Evolutionary conservation across 78 protist genomes (phyloP).

Genomic region (Dictyostelium capitatum): DNA sequence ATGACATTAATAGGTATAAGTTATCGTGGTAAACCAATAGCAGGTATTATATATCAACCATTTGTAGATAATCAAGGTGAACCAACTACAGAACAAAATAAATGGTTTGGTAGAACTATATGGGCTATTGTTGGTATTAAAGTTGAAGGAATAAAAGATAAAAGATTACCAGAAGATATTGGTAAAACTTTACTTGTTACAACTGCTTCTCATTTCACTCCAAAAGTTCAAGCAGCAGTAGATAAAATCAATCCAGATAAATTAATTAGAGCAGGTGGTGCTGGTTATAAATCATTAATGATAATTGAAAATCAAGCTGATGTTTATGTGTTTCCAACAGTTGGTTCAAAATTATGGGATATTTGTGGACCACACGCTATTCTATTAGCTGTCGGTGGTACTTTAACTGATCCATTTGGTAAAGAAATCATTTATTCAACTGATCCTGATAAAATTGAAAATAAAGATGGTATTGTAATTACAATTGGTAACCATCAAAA

Average conservation of each 20-base stretch:
- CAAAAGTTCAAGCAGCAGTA: conserved; percentile 27
- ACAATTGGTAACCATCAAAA: conserved; percentile 52
- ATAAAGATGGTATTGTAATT: conserved; percentile 62
- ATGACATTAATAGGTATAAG: conserved; percentile 81
- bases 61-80: conserved; percentile 50
- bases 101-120: conserved; percentile 54
- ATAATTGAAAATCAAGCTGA: conserved; percentile 77
- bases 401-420: conserved; percentile 68
- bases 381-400: conserved; percentile 58
- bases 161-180: conserved; percentile 52
- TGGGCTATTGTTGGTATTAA: conserved; percentile 58
- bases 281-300: conserved; percentile 79
- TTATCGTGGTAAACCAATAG: conserved; percentile 52
- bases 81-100: not conserved
- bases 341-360: conserved; percentile 84
- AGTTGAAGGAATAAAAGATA: conserved; percentile 30
- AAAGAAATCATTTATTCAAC: conserved; percentile 39
- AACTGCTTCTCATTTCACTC: conserved; percentile 43
- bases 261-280: conserved; percentile 80
- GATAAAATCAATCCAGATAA: conserved; percentile 48
- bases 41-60: conserved; percentile 84
- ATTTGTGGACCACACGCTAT: conserved; percentile 84
- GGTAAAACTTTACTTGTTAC: conserved; percentile 52
- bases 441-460: conserved; percentile 10
- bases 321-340: conserved; percentile 82